Evolutionary conservation across 345 rosid species (phyloP).

Genomic region (Chamaenerion angustifolium): DNA sequence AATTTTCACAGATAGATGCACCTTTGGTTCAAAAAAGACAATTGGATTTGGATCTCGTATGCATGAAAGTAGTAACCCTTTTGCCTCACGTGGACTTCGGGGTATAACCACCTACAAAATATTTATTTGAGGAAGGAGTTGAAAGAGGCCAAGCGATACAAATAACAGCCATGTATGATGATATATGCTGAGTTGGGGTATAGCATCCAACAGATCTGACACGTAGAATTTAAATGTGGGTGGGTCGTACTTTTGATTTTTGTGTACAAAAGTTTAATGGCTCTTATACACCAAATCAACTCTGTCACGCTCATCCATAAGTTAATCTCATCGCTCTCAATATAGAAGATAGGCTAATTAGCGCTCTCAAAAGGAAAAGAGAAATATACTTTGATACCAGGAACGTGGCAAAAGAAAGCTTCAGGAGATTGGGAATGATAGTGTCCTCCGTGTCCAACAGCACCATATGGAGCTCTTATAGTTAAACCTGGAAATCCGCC

Average conservation of each 20-base stretch:
- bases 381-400: slow-evolving; percentile 64
- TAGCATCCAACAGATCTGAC: no score
- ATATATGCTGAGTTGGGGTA: no score
- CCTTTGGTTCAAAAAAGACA: slow-evolving; percentile 91
- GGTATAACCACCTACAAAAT: slow-evolving; percentile 63
- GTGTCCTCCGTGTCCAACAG: slow-evolving; percentile 91
- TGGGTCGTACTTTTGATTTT: no score
- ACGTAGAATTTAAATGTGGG: no score
- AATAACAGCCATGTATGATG: background rate
- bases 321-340: background rate
- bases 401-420: slow-evolving; percentile 94
- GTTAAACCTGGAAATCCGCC: slow-evolving; percentile 48
- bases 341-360: background rate
- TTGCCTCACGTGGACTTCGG: slow-evolving; percentile 75
- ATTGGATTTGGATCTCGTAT: slow-evolving; percentile 80
- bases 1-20: slow-evolving; percentile 9
- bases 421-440: slow-evolving; percentile 91
- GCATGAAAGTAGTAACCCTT: slow-evolving; percentile 64
- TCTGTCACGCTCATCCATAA: background rate
- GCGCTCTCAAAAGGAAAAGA: background rate
- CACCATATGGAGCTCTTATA: slow-evolving; percentile 71
- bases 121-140: background rate
- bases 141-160: background rate
- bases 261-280: no score
- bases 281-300: no score